Evolutionary conservation across 1,284 basidiomycete species (phyloP).

Genomic region (Hemileia vastatrix): DNA sequence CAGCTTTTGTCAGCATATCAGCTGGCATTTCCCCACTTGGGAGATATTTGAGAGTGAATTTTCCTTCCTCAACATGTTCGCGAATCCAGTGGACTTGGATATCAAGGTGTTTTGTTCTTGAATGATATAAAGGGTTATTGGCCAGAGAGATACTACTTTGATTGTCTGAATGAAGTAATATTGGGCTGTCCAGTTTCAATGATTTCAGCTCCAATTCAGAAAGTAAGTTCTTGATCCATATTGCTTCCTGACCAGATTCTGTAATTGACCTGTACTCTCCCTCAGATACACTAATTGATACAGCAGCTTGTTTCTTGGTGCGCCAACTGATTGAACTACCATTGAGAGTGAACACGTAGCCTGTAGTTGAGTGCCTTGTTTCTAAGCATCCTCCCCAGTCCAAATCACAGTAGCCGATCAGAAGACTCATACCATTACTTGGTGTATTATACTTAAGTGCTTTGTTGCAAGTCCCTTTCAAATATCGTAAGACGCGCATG

Average conservation of each 20-base stretch:
- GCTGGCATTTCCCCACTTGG: not conserved
- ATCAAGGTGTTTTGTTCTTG: not conserved
- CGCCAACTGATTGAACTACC: not conserved
- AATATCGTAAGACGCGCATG: too few species aligned
- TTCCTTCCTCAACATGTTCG: not conserved
- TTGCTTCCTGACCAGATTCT: too few species aligned
- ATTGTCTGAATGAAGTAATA: too few species aligned
- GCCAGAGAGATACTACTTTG: too few species aligned
- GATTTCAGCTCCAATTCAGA: too few species aligned
- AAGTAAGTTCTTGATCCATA: too few species aligned
- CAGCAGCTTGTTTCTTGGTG: not conserved
- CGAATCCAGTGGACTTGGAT: not conserved
- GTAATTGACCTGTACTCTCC: conserved; percentile 11
- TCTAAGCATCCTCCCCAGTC: not conserved
- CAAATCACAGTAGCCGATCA: too few species aligned
- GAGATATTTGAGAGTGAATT: not conserved
- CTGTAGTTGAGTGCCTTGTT: not conserved
- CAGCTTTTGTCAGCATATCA: not conserved
- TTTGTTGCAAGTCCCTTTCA: too few species aligned
- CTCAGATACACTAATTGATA: not conserved
- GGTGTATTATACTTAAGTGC: too few species aligned
- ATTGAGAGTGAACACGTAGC: not conserved
- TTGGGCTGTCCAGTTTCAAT: too few species aligned
- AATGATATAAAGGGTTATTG: too few species aligned
- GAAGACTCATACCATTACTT: too few species aligned